phyloP scores from a whole-genome alignment of 2,329 filamentous ascomycete species.

The Trichoderma atrobrunneum region DNA sequence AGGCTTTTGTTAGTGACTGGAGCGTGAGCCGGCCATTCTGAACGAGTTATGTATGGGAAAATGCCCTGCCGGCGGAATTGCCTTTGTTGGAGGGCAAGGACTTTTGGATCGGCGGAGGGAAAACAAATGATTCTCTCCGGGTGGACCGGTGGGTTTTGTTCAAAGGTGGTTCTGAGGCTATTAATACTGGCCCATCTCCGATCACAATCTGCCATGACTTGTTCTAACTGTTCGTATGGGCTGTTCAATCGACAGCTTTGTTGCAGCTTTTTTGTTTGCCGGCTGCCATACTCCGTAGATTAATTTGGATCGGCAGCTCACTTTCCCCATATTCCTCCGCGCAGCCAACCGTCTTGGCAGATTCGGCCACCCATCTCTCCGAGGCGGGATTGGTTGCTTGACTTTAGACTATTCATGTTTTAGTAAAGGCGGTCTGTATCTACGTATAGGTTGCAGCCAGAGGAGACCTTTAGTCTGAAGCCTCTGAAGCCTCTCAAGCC shows the following conservation, averaged over 20 bases:
- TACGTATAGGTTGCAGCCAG: not conserved
- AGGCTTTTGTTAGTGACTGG: not conserved
- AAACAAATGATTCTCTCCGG: not conserved
- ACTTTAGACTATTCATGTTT: not conserved
- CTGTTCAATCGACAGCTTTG: not conserved
- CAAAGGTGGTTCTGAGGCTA: not conserved
- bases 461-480: not conserved
- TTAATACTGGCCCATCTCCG: not conserved
- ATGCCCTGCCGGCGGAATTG: not conserved
- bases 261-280: not conserved
- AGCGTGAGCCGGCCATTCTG: not conserved
- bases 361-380: not conserved
- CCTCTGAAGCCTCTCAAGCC: not conserved
- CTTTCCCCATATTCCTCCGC: not conserved
- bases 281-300: not conserved
- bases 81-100: not conserved
- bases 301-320: not conserved
- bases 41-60: not conserved
- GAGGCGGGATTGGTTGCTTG: not conserved
- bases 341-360: not conserved
- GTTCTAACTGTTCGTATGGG: not conserved
- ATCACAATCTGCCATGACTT: not conserved
- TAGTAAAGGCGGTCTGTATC: not conserved
- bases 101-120: not conserved
- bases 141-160: not conserved